Evolutionary conservation across 73 alveolate genomes (phyloP), one percentile per base, ranked within the genome.

Genomic region (Uronychia binucleata): DNA sequence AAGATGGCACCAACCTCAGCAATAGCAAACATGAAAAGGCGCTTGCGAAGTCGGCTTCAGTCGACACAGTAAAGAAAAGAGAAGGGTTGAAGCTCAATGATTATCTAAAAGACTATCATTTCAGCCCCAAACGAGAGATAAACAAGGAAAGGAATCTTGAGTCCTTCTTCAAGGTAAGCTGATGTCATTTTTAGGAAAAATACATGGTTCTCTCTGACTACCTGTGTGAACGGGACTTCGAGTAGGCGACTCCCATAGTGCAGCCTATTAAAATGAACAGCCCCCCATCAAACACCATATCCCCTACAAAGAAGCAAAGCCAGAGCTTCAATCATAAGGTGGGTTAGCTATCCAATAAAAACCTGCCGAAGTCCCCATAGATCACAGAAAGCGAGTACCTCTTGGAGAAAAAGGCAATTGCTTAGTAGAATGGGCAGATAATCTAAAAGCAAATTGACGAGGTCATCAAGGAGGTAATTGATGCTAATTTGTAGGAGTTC

Each of bases 61-160:
- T 46, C 5, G 67, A 46, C 19, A 11, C 67, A 46, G 19, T 46
- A 46, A 46, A 46, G 67, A 46, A 46, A 19, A 46, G 19, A 46
- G 67, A 46, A 46, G 88, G 82, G 1, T 11, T 81, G 35, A 11
- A 58, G 29, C 75, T 83, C 1, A 26, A 77, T 31, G 84, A 82
- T 11, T 82, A 81, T 58, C 78, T 88, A 1, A 82, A 57, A n/a
- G 86, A 88, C 57, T 75, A 58, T 32, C 46, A 58, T 1, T 90
- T 90, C 59, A 87, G 85, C 59, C 95, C 95, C 11, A 31, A 25
- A 13, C 30, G 78, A 33, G 95, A 90, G 75, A 80, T 90, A 8
- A 27, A 30, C 33, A 90, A 80, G 76, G 92, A 90, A 58, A 90
- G 83, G 67, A 74, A 90, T 75, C 57, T 85, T 30, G 67, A 57